Evolutionary conservation across 139 green algal genomes (phyloP).

Genomic region (Volvox africanus): DNA sequence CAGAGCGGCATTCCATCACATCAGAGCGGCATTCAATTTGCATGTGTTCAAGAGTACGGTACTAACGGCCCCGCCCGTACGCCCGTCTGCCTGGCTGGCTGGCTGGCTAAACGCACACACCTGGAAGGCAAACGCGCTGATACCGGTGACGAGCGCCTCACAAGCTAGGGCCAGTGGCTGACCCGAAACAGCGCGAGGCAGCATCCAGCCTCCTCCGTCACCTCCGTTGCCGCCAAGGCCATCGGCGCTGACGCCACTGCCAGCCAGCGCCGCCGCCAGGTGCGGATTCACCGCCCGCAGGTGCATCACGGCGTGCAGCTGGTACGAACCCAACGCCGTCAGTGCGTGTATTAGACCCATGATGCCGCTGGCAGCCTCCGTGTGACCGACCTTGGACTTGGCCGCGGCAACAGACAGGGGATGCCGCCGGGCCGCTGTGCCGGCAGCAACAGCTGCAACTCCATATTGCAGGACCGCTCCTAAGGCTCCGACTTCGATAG

Average conservation of each 20-base stretch:
- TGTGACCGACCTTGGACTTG: constrained; percentile 91
- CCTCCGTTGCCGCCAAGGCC: background rate
- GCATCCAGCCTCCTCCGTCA: constrained; percentile 27
- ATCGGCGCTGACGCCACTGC: background rate
- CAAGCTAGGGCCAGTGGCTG: background rate
- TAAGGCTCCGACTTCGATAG: constrained; percentile 78
- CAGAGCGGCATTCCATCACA: too few relatives aligned
- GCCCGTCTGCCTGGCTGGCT: too few relatives aligned
- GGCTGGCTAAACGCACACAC: background rate
- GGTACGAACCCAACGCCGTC: background rate
- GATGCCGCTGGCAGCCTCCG: constrained; percentile 85
- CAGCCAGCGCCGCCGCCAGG: constrained; percentile 61
- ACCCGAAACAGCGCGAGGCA: background rate
- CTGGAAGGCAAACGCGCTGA: constrained; percentile 89
- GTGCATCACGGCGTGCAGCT: constrained; percentile 68
- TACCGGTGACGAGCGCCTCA: constrained; percentile 52
- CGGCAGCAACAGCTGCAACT: background rate
- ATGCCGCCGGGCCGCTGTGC: background rate
- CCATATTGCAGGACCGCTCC: constrained; percentile 44
- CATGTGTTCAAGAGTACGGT: too few relatives aligned
- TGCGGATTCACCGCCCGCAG: constrained; percentile 75
- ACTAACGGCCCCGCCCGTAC: too few relatives aligned
- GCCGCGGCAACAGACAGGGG: constrained; percentile 67
- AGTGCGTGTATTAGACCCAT: constrained; percentile 76
- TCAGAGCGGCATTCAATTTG: too few relatives aligned